Conservation (phyloP, 768 basidiomycete species). For the Tephrocybe sp. region DNA sequence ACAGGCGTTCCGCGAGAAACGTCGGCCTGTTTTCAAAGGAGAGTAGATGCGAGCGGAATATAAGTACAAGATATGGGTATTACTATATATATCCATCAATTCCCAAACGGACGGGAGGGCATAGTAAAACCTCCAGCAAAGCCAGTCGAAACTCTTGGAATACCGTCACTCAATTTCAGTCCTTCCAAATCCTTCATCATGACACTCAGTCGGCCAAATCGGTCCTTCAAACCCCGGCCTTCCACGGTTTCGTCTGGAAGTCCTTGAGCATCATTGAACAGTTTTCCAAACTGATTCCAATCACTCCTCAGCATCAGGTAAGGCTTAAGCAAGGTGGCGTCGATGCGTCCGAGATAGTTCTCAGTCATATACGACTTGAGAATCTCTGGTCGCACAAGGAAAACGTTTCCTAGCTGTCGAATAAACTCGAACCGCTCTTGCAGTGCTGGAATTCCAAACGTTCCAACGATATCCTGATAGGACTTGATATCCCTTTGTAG, state of each 20-base stretch:
- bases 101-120: slow-evolving; percentile 40
- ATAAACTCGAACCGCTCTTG: slow-evolving; percentile 98
- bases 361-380: slow-evolving; percentile 95
- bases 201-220: slow-evolving; percentile 70
- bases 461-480: slow-evolving; percentile 87
- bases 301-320: slow-evolving; percentile 91
- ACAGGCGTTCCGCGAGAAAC: slow-evolving; percentile 82
- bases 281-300: slow-evolving; percentile 83
- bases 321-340: slow-evolving; percentile 80
- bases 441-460: slow-evolving; percentile 80
- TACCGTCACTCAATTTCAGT: slow-evolving; percentile 56
- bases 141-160: slow-evolving; percentile 51
- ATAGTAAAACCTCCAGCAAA: slow-evolving; percentile 54
- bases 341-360: slow-evolving; percentile 90
- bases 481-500: slow-evolving; percentile 87
- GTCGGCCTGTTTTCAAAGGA: slow-evolving; percentile 75
- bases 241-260: slow-evolving; percentile 36
- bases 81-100: slow-evolving; percentile 15
- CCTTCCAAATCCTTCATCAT: slow-evolving; percentile 89
- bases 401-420: slow-evolving; percentile 94
- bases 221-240: slow-evolving; percentile 53
- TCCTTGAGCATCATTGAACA: slow-evolving; percentile 62
- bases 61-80: slow-evolving; percentile 16
- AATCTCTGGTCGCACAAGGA: slow-evolving; percentile 94
- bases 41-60: slow-evolving; percentile 44